phyloP scores from a whole-genome alignment of 352 stramenopile genomes.

The Pythium coloratum region DNA sequence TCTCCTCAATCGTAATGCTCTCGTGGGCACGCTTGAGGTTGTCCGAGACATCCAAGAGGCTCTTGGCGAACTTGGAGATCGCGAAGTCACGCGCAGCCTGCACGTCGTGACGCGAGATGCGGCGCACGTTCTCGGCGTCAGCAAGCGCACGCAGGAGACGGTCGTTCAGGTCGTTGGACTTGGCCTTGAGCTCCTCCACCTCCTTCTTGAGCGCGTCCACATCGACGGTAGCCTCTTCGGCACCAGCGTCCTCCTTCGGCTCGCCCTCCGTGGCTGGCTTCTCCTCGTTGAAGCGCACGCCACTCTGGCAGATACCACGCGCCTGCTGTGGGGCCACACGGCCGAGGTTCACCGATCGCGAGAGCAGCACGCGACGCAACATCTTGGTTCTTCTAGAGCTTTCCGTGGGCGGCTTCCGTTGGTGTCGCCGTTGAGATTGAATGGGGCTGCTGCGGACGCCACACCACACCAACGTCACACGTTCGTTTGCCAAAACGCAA shows the following conservation, averaged over 20 bases:
- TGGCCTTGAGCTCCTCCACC: slow-evolving; percentile 65
- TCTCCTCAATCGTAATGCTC: slow-evolving; percentile 73
- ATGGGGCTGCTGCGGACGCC: slow-evolving; percentile 8
- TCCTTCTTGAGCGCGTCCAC: slow-evolving; percentile 59
- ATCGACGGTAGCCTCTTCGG: slow-evolving; percentile 27
- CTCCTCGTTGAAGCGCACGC: slow-evolving; percentile 48
- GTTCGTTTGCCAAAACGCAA: slow-evolving; percentile 11
- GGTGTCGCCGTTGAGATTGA: slow-evolving; percentile 9
- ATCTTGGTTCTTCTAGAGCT: slow-evolving; percentile 34
- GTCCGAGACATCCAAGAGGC: slow-evolving; percentile 96
- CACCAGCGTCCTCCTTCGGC: slow-evolving; percentile 16
- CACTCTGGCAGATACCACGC: slow-evolving; percentile 48
- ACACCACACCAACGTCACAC: slow-evolving; percentile 14
- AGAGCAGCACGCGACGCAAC: slow-evolving; percentile 65
- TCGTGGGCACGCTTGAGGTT: slow-evolving; percentile 96
- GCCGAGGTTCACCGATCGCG: slow-evolving; percentile 35
- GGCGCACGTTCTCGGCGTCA: slow-evolving; percentile 97
- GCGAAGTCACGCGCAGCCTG: slow-evolving; percentile 93
- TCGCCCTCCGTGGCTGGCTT: slow-evolving; percentile 32
- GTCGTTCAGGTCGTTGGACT: slow-evolving; percentile 86
- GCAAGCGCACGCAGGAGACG: slow-evolving; percentile 90
- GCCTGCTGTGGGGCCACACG: slow-evolving; percentile 42
- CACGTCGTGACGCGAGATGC: slow-evolving; percentile 94
- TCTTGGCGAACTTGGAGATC: slow-evolving; percentile 96
- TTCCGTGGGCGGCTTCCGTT: slow-evolving; percentile 9